Evolutionary conservation across 768 basidiomycete genomes (phyloP).

Genomic region (Podaxis mareebaensis): DNA sequence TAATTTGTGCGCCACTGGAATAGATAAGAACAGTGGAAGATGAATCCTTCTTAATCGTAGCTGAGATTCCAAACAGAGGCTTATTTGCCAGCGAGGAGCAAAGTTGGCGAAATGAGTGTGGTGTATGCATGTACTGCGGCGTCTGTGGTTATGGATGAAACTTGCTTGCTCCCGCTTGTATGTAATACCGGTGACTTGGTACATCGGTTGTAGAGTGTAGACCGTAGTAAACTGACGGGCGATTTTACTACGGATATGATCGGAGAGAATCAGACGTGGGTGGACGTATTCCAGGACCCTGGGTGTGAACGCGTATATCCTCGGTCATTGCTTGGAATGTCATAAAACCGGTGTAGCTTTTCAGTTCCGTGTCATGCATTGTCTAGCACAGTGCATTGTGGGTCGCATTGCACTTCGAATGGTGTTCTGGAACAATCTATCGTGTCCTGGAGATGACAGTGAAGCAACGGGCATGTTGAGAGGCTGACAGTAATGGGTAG

Average conservation of each 20-base stretch:
- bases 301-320: neutral
- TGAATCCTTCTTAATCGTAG: neutral
- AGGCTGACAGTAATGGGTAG: constrained; percentile 6
- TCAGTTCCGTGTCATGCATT: constrained; percentile 12
- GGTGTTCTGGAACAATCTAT: constrained; percentile 2
- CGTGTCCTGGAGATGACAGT: neutral
- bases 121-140: neutral
- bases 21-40: neutral
- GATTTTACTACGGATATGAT: neutral
- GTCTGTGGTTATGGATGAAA: neutral
- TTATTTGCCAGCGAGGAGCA: neutral
- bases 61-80: neutral
- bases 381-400: neutral
- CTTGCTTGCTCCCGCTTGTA: neutral
- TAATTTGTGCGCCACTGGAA: neutral
- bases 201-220: neutral
- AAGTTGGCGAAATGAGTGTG: neutral
- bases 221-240: neutral
- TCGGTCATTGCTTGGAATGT: constrained; percentile 4
- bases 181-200: neutral
- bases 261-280: constrained; percentile 4
- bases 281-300: neutral
- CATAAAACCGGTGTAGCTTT: neutral
- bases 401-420: neutral
- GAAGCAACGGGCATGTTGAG: neutral